Conservation (phyloP, 805 yeast species). For the Candida anglica region DNA sequence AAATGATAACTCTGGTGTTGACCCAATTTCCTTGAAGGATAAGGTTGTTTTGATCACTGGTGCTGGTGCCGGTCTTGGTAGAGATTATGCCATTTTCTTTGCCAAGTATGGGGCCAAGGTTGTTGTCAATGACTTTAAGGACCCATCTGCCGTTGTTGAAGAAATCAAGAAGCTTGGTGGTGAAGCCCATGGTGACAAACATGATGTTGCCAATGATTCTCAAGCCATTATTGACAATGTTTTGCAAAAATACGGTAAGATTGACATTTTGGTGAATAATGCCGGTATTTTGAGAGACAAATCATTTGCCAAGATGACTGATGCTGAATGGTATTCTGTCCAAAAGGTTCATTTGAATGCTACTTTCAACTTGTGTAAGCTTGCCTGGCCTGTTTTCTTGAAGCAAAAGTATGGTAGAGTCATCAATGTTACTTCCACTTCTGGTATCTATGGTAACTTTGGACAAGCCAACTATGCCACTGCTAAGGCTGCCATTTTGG, state of each 20-base stretch:
- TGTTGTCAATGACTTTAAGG: conserved; percentile 84
- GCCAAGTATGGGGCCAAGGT: conserved; percentile 94
- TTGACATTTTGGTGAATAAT: conserved; percentile 84
- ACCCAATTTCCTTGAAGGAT: conserved; percentile 58
- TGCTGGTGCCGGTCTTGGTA: conserved; percentile 92
- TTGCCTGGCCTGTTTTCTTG: conserved; percentile 88
- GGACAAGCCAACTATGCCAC: conserved; percentile 97
- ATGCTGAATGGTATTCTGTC: conserved; percentile 78
- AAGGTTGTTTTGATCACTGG: conserved; percentile 93
- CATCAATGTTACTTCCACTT: conserved; percentile 88
- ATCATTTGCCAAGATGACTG: conserved; percentile 80
- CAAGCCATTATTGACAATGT: conserved; percentile 76
- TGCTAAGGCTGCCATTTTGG: conserved; percentile 86
- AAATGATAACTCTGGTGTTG: conserved; percentile 41
- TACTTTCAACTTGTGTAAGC: conserved; percentile 74
- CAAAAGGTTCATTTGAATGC: conserved; percentile 79
- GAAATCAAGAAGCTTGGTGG: conserved; percentile 75
- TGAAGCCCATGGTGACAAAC: conserved; percentile 76
- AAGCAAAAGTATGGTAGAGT: conserved; percentile 79
- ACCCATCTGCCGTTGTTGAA: conserved; percentile 68
- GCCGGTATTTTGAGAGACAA: conserved; percentile 94
- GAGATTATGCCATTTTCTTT: conserved; percentile 78
- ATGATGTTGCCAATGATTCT: conserved; percentile 77
- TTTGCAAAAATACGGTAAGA: conserved; percentile 68
- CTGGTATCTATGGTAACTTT: conserved; percentile 96